phyloP scores from a whole-genome alignment of 163 green algal species.

The Scenedesmus sp. region DNA sequence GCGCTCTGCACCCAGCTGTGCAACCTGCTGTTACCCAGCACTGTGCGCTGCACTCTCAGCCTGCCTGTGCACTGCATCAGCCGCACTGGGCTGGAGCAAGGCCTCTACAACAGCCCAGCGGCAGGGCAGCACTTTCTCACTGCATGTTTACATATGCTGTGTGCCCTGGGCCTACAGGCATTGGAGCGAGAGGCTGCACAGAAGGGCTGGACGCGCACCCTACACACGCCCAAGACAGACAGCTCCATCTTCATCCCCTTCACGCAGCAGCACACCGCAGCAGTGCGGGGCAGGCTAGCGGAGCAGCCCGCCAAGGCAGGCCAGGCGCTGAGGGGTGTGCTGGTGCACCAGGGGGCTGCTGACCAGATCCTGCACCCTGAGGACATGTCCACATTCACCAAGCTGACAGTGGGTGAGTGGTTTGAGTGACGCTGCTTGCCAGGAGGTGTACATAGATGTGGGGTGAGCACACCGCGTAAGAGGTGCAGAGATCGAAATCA shows the following conservation, averaged over 20 bases:
- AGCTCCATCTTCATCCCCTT: conserved; percentile 81
- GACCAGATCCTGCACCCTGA: conserved; percentile 76
- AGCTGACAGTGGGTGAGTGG: conserved; percentile 71
- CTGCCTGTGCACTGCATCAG: too few species aligned
- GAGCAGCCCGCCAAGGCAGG: conserved; percentile 56
- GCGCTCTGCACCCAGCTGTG: too few species aligned
- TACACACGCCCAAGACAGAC: conserved; percentile 91
- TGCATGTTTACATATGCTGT: too few species aligned
- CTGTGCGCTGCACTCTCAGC: too few species aligned
- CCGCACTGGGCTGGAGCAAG: too few species aligned
- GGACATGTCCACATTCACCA: conserved; percentile 84
- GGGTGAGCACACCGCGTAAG: not conserved
- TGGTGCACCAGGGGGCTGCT: conserved; percentile 56
- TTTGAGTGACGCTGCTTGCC: not conserved
- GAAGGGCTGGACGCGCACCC: conserved; percentile 62
- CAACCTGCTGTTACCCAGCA: too few species aligned
- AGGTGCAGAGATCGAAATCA: too few species aligned
- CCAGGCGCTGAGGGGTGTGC: conserved; percentile 59
- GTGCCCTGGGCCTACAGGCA: conserved; percentile 56
- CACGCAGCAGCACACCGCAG: conserved; percentile 54
- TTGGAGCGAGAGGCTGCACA: conserved; percentile 78
- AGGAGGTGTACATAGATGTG: not conserved
- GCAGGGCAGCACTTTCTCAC: too few species aligned
- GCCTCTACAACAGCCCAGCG: too few species aligned
- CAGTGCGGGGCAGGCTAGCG: conserved; percentile 77